Base-by-base conservation (phyloP, 2,329 filamentous ascomycete species). In the Ilyonectria destructans region DNA sequence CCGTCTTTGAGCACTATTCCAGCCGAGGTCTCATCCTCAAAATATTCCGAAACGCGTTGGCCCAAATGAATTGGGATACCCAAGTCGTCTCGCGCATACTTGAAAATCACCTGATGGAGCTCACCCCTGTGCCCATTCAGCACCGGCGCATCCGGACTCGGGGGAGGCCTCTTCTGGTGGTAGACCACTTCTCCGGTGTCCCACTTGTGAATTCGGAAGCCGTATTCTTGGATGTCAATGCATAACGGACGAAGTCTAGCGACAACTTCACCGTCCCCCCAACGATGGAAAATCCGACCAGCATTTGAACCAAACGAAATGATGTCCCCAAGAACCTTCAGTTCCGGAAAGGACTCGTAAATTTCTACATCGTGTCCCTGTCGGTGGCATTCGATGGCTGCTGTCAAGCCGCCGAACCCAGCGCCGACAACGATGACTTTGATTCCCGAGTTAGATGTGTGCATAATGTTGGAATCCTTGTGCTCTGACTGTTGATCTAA, bases 91-190 rank as follows among this genome's bases (percentile, higher is more conserved):
- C 46, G 54, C 43, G 87, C 88, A 70, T 90, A 87, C 40, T 88
- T 85, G 66, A 89, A 90, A 4, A 91, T 83, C 12, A 90, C 84
- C 58, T 86, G 81, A 69, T 91, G 89, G 62, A 91, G 80, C 77
- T 90, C 89, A 17, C 89, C 89, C 21, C 89, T 78, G 70, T 91
- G 89, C 0, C 89, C 89, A 58, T 90, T 90, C 73, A 90, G 87
- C 48, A 40, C 62, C 1, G 72, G 72, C 8, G 72, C 60, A n/a
- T 73, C 67, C 1, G 61, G 67, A 2, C 51, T 71, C 0, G 72
- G 72, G 6, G 72, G 72, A 0, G 65, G 51, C 12, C 70, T 58
- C 10, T 87, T 84, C 65, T 91, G 89, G 65, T 89, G 88, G 62
- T 87, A 85, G 23, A 91, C 84, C 12, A 90, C 84, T 76, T 91